Evolutionary conservation across 2,329 filamentous ascomycete genomes (phyloP), one percentile per base, ranked within the genome.

Genomic region (Sarocladiaceae sp.): DNA sequence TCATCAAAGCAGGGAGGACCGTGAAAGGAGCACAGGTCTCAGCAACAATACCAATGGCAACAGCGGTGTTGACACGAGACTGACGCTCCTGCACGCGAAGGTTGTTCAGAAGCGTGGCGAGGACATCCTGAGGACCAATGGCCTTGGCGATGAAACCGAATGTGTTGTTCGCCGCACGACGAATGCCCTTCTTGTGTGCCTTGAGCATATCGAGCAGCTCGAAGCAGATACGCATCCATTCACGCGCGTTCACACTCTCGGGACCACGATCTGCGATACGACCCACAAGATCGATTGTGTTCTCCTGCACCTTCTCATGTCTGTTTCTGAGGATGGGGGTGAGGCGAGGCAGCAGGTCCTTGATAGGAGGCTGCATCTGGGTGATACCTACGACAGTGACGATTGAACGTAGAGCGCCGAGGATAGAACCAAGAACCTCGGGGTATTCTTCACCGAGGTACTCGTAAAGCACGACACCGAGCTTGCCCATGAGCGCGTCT

Each of bases 201-300:
- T 99, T 99, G 63, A 99, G 82, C 94, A 99, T 99, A 72, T 99
- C 94, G 26, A 99, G 83, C 51, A 99, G 78, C 74, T 99, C 94
- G 70, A 99, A 99, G 74, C 94, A 99, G 68, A 99, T 99, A 67
- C 94, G 86, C 95, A 99, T 99, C 94, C 94, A 99, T 71, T 99
- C 94, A 64, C 94, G 84, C 13, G 94, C 92, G 65, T 96, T 96
- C 66, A 99, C 94, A 57, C 88, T 93, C 70, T 99, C 94, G 1
- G 94, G 92, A 1, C 94, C 95, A 59, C 94, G 88, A 71, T 99
- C 94, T 15, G 95, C 94, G 61, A 99, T 97, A 77, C 94, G 93
- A 52, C 94, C 94, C 18, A 99, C 94, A 2, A 99, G 80, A 67
- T 99, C 94, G 62, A 99, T 97, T 0, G 94, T 97, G 71, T 99